Base-by-base conservation (phyloP, 2,329 filamentous ascomycete species). In the Aphanocladium album region DNA sequence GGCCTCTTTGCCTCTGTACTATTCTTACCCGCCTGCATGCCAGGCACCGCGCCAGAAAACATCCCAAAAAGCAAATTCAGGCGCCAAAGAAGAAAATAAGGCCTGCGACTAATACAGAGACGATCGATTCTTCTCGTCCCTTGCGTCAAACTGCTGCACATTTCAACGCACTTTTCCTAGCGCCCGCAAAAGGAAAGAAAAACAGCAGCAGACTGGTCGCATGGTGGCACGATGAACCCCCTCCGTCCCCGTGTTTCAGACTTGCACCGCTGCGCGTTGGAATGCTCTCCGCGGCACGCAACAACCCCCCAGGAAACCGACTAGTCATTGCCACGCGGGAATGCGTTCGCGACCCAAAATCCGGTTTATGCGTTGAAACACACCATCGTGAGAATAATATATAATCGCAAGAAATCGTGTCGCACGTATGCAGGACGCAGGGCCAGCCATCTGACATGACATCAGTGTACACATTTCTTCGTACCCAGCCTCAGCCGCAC, bases 231-330 rank as follows among this genome's bases (percentile, higher is more conserved):
- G 35, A 50, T 50, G 45, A 57, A 50, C 55, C 46, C 55, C 55
- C 51, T n/a, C 19, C 30, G 19, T 1, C 55, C 35, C 56, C 56
- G 56, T 58, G 56, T 58, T 58, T 58, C 56, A 58, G 46, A 58
- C 43, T 58, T 33, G n/a, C n/a, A n/a, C n/a, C 33, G 41, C 46
- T 17, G 23, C 45, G 46, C 23, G 25, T 19, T 43, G 56, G 56
- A 58, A 58, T 58, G 56, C 46, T 6, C 6, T 12, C 30, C 30
- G n/a, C 35, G 14, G 23, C 19, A 14, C 39, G 16, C 30, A 14
- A 27, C 27, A 19, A 35, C 9, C 14, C 23, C n/a, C 12, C 16
- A 35, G 17, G 49, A 51, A 37, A 37, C 54, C 19, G 41, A 37
- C 19, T 49, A 16, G 33, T 50, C 45, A 39, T 57, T 39, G 55